Evolutionary conservation across 202 grass and related monocot species (phyloP), one percentile per base, ranked within the genome.

Genomic region (Cymbopogon flexuosus): DNA sequence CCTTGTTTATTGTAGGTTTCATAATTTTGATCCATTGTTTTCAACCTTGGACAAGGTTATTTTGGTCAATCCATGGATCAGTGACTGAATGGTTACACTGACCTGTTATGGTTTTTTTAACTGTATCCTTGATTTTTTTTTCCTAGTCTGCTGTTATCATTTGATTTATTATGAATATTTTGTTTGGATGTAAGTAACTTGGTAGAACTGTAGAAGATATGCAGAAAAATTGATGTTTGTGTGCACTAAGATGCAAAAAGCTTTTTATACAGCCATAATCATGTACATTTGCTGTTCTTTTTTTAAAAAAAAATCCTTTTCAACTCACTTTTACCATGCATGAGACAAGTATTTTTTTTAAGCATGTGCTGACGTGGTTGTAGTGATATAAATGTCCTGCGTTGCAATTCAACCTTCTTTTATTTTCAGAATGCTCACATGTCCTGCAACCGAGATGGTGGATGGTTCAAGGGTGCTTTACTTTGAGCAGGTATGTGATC

Each of bases 401-500:
- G 9, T 68, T 49, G 34, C 22, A 68, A 73, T 37, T 61, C 75
- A 15, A 2, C 68, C 22, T 62, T 90, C 24, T 75, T 66, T 84
- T 47, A 68, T 71, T 86, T 79, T 27, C 79, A 99, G 96, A 89
- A 99, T 90, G 87, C 78, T 89, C 51, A 88, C 81, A 62, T 98
- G 96, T 80, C 96, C 96, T 80, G 96, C 96, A 80, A 75, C 96
- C 10, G 96, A 99, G 83, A 95, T 95, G 90, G 87, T 99, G 59
- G 96, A 99, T 95, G 96, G 90, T 59, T 91, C 96, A 54, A 93
- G 82, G 74, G 90, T 99, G 70, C 88, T 99, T 73, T 99, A 98
- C 73, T 99, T 95, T 87, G 96, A 99, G 59, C 90, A 99, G 84
- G 96, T 99, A 75, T 35, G 71, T 35, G 71, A 16, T 14, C 0